These are phyloP conservation scores for Ogataea glucozyma DNA, from an alignment of 805 yeast genomes.

Conservation along the genomic window DNA sequence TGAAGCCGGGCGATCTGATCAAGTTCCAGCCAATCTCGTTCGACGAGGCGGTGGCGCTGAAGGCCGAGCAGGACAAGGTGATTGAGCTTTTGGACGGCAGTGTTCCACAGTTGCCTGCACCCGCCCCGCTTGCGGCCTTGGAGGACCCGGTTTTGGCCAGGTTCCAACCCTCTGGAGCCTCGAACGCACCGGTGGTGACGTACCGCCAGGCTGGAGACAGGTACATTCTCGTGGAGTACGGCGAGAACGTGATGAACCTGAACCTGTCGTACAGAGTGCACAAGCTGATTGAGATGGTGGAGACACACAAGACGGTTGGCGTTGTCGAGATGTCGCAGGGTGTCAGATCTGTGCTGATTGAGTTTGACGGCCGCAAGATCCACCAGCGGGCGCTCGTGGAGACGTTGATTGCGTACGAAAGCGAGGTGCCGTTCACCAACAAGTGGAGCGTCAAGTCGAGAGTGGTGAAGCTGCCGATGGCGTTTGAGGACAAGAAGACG, in stretches of 20 bases:
- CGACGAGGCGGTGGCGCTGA: constrained; percentile 66
- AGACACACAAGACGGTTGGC: constrained; percentile 65
- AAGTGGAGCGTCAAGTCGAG: constrained; percentile 88
- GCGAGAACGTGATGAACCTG: constrained; percentile 84
- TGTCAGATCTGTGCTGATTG: constrained; percentile 90
- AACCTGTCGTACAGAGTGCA: constrained; percentile 84
- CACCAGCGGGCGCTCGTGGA: constrained; percentile 63
- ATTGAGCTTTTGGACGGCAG: constrained; percentile 48
- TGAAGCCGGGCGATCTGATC: constrained; percentile 88
- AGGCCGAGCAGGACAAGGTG: constrained; percentile 56
- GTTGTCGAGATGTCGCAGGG: constrained; percentile 96
- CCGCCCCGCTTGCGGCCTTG: constrained; percentile 44
- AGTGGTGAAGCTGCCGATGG: constrained; percentile 86
- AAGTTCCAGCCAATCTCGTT: constrained; percentile 77
- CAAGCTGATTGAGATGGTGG: constrained; percentile 73
- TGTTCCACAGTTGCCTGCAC: constrained; percentile 31
- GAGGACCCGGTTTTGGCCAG: constrained; percentile 71
- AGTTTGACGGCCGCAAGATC: constrained; percentile 65
- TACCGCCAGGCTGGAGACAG: constrained; percentile 98
- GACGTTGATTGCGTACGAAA: constrained; percentile 71
- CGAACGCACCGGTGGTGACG: constrained; percentile 65
- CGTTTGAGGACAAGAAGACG: constrained; percentile 90
- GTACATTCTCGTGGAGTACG: constrained; percentile 88
- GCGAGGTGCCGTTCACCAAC: constrained; percentile 68
- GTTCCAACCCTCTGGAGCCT: constrained; percentile 45